A percentile compares a stretch with the other conserved stretches of the same genome.
These are phyloP conservation scores for Alternaria sp. DNA, from an alignment of 2,329 filamentous ascomycete genomes.

Conservation along the genomic window DNA sequence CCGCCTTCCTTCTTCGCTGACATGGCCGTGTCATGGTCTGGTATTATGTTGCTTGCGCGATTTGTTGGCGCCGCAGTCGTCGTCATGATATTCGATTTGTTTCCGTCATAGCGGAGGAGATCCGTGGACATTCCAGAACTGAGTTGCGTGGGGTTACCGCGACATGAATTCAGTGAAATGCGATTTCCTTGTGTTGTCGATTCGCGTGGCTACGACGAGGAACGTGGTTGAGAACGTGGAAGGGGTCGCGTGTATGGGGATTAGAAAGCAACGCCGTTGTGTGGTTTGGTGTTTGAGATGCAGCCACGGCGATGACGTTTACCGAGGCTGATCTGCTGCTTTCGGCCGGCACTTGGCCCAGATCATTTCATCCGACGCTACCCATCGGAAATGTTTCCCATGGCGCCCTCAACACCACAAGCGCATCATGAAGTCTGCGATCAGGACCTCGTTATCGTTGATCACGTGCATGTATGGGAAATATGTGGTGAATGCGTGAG, in stretches of 20 bases:
- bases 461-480: background rate
- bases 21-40: slow-evolving; percentile 62
- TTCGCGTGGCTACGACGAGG: background rate
- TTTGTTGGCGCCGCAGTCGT: slow-evolving; percentile 37
- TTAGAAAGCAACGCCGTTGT: slow-evolving; percentile 20
- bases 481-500: background rate
- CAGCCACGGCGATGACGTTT: slow-evolving; percentile 21
- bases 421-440: background rate
- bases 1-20: slow-evolving; percentile 42
- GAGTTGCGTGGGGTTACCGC: slow-evolving; percentile 26
- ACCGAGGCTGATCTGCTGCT: slow-evolving; percentile 19
- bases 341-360: slow-evolving; percentile 9
- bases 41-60: slow-evolving; percentile 33
- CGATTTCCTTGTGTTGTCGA: background rate
- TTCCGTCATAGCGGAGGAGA: slow-evolving; percentile 51
- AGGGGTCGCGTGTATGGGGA: slow-evolving; percentile 8
- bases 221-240: background rate
- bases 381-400: slow-evolving; percentile 18
- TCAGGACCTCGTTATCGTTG: background rate
- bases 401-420: background rate
- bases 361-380: slow-evolving; percentile 17
- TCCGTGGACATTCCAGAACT: slow-evolving; percentile 50
- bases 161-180: slow-evolving; percentile 29
- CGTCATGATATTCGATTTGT: slow-evolving; percentile 43
- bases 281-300: slow-evolving; percentile 15